Conservation (phyloP, 768 basidiomycete species). For the Lentinus brumalis region DNA sequence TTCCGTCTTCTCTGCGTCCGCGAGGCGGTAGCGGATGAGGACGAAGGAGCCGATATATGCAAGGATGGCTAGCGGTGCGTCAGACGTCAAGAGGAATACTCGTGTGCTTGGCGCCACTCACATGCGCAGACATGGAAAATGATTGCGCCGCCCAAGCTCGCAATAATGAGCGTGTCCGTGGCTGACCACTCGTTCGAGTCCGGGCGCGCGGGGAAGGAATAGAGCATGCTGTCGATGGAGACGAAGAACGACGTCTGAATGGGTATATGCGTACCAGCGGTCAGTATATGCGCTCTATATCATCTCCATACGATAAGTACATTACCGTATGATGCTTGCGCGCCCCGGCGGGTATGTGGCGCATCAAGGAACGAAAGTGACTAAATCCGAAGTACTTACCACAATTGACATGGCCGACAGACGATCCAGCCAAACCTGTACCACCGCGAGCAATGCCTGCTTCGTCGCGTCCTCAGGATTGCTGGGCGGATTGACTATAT, state of each 20-base stretch:
- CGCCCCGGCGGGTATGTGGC: too few species aligned
- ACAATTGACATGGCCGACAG: constrained; percentile 61
- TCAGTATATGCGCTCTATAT: neutral
- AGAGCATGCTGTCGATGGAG: constrained; percentile 54
- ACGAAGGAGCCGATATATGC: constrained; percentile 60
- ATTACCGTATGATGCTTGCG: too few species aligned
- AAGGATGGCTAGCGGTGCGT: constrained; percentile 35
- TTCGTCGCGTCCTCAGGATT: constrained; percentile 6
- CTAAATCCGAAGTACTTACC: constrained; percentile 35
- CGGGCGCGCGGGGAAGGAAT: constrained; percentile 20
- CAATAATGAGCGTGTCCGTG: constrained; percentile 13
- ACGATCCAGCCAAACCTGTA: constrained; percentile 63
- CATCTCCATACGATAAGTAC: too few species aligned
- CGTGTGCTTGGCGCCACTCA: constrained; percentile 25
- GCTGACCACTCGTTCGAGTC: constrained; percentile 15
- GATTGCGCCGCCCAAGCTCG: constrained; percentile 17
- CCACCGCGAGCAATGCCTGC: constrained; percentile 31
- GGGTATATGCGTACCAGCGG: neutral
- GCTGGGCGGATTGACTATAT: neutral
- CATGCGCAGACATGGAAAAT: constrained; percentile 53
- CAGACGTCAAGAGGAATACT: too few species aligned
- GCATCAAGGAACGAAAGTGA: neutral
- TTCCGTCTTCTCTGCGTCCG: constrained; percentile 43
- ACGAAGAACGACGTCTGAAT: constrained; percentile 63
- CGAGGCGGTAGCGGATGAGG: constrained; percentile 54